Evolutionary conservation across 164 flowering plant genomes (phyloP).

Genomic region (Akebia trifoliata): DNA sequence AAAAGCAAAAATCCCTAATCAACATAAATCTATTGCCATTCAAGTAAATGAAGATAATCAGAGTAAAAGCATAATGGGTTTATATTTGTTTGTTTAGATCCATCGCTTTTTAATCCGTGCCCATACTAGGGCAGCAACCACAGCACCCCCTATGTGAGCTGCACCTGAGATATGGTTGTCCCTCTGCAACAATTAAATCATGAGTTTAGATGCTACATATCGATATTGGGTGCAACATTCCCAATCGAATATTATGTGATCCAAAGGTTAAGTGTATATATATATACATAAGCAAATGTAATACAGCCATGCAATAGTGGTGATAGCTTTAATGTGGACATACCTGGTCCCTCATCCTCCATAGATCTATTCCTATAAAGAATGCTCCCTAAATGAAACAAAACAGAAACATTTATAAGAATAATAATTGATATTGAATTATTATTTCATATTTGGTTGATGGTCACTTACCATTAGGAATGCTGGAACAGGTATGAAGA

Average conservation of each 20-base stretch:
- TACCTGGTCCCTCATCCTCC: conserved; percentile 70
- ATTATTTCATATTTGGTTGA: not conserved
- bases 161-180: conserved; percentile 60
- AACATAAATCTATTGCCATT: too few species aligned
- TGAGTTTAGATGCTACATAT: not conserved
- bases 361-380: conserved; percentile 67
- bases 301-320: not conserved
- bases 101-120: conserved; percentile 22
- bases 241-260: not conserved
- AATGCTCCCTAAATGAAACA: conserved; percentile 54
- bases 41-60: too few species aligned
- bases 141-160: conserved; percentile 90
- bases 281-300: not conserved
- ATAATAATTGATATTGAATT: not conserved
- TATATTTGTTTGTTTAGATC: conserved; percentile 10
- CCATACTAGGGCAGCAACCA: conserved; percentile 32
- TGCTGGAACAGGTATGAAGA: conserved; percentile 86
- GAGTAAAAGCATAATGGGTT: too few species aligned
- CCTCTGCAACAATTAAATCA: conserved; percentile 39
- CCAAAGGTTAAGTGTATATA: not conserved
- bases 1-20: too few species aligned
- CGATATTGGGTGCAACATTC: not conserved
- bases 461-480: conserved; percentile 51
- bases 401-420: not conserved
- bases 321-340: not conserved